A percentile compares a stretch with the other conserved stretches of the same genome.
phyloP scores from a whole-genome alignment of 2,329 filamentous ascomycete genomes.

The Colletotrichum sp. region DNA sequence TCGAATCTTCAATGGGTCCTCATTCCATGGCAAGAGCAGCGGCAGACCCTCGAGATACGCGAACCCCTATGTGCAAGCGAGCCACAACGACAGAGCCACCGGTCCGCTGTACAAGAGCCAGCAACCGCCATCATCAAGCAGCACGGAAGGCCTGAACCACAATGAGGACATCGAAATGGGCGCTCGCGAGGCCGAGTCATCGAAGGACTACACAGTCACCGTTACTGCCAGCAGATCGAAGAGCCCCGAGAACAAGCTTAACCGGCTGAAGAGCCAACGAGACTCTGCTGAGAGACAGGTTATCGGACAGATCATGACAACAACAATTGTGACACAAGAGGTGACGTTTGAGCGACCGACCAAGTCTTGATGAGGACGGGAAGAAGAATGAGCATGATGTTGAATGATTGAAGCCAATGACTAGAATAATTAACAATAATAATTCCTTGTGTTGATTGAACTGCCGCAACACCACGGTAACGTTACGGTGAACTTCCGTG shows the following conservation, averaged over 20 bases:
- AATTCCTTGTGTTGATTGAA: neutral
- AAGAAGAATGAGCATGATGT: neutral
- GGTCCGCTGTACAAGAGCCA: neutral
- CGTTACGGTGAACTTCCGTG: neutral
- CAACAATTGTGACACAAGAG: conserved; percentile 27
- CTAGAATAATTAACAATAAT: neutral
- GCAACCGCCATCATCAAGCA: neutral
- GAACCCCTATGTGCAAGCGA: neutral
- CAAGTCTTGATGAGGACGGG: neutral
- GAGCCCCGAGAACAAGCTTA: neutral
- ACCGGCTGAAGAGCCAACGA: neutral
- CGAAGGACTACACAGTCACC: neutral
- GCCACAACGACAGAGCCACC: conserved; percentile 19
- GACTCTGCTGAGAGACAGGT: neutral
- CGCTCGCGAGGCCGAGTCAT: neutral
- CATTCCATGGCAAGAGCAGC: neutral
- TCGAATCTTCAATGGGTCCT: conserved; percentile 18
- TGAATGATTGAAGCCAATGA: neutral
- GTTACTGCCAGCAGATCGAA: neutral
- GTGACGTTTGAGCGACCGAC: neutral
- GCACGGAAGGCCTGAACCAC: neutral
- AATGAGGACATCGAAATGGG: conserved; percentile 3
- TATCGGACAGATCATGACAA: conserved; percentile 22
- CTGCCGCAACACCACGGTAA: neutral
- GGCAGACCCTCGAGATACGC: neutral